Percentiles rank a stretch among this genome's conserved stretches.
Evolutionary conservation across 495 filamentous ascomycete genomes (phyloP).

Genomic region (Melanomma pulvis-pyrius): DNA sequence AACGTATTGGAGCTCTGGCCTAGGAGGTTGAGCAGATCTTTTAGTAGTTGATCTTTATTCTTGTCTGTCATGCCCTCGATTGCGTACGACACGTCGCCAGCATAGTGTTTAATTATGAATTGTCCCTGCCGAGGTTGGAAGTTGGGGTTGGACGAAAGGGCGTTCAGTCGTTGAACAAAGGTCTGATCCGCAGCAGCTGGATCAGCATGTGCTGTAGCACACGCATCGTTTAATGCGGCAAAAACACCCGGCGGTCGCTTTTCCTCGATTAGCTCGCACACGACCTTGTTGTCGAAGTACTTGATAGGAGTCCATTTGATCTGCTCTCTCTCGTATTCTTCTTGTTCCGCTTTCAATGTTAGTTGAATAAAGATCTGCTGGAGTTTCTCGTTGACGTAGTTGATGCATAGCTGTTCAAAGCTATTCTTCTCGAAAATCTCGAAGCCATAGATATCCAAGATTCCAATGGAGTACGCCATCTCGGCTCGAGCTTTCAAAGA

Average conservation of each 20-base stretch:
- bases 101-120: slow-evolving; percentile 99
- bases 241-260: slow-evolving; percentile 91
- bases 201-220: slow-evolving; percentile 94
- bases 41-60: slow-evolving; percentile 97
- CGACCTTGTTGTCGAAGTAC: slow-evolving; percentile 99
- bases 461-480: slow-evolving; percentile 84
- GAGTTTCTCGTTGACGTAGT: slow-evolving; percentile 99
- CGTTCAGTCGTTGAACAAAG: slow-evolving; percentile 89
- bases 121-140: slow-evolving; percentile 91
- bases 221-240: slow-evolving; percentile 94
- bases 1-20: slow-evolving; percentile 82
- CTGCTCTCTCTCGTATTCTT: slow-evolving; percentile 94
- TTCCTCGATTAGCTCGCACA: slow-evolving; percentile 96
- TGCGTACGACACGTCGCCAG: slow-evolving; percentile 94
- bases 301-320: slow-evolving; percentile 99
- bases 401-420: slow-evolving; percentile 99
- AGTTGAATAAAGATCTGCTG: slow-evolving; percentile 99
- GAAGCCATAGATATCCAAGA: slow-evolving; percentile 99
- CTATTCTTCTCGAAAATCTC: slow-evolving; percentile 99
- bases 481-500: slow-evolving; percentile 80
- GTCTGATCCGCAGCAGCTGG: slow-evolving; percentile 91
- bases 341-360: slow-evolving; percentile 94
- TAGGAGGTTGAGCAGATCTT: slow-evolving; percentile 88
- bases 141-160: slow-evolving; percentile 82
- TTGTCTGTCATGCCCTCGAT: slow-evolving; percentile 99